Conservation (phyloP, 176 grass and related monocot species). For the Oryza meridionalis region DNA sequence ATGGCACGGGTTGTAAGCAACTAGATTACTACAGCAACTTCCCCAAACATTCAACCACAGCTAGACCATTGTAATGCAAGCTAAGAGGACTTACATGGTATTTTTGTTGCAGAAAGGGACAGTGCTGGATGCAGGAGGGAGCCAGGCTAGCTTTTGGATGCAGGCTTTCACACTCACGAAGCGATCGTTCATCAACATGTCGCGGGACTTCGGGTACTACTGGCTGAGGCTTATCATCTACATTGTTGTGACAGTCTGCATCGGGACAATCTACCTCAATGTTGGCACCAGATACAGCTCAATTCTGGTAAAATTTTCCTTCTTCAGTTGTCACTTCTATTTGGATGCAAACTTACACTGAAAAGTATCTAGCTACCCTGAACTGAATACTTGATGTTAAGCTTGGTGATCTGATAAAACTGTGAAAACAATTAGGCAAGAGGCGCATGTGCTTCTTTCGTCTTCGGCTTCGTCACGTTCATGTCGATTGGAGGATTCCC, state of each 20-base stretch:
- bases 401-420: conserved; percentile 8
- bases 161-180: conserved; percentile 72
- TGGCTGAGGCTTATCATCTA: conserved; percentile 97
- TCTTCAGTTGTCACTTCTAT: conserved; percentile 20
- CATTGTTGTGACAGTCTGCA: conserved; percentile 91
- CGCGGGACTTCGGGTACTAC: conserved; percentile 96
- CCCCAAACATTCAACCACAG: not conserved
- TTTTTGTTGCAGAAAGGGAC: conserved; percentile 82
- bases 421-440: conserved; percentile 61
- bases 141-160: conserved; percentile 92
- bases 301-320: conserved; percentile 69
- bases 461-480: conserved; percentile 99
- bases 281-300: conserved; percentile 90
- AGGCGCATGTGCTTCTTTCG: conserved; percentile 87
- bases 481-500: conserved; percentile 99
- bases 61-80: conserved; percentile 2
- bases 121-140: conserved; percentile 80
- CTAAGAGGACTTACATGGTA: not conserved
- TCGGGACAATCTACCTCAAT: conserved; percentile 94
- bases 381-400: not conserved
- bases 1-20: conserved; percentile 77
- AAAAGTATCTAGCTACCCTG: conserved; percentile 8
- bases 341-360: not conserved
- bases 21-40: conserved; percentile 31
- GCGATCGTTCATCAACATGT: conserved; percentile 93